phyloP scores from a whole-genome alignment of 805 yeast species.

The Candida oleophila region DNA sequence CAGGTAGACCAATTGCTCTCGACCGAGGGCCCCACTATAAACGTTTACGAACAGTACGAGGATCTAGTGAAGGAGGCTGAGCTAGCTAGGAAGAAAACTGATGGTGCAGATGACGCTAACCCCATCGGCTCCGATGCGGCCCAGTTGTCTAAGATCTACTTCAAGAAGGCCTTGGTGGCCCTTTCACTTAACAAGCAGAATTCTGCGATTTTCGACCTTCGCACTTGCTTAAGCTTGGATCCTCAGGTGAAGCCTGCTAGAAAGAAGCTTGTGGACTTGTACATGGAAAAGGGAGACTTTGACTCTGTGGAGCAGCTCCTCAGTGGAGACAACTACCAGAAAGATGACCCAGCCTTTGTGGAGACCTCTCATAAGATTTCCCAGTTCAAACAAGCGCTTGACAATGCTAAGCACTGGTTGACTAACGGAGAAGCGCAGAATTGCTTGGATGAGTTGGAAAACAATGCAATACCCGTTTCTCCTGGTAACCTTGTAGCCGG shows the following conservation, averaged over 20 bases:
- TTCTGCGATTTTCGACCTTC: constrained; percentile 53
- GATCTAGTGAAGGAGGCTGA: constrained; percentile 16
- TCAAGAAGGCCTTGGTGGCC: constrained; percentile 62
- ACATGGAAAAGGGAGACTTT: constrained; percentile 53
- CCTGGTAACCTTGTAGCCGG: constrained; percentile 43
- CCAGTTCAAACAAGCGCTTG: constrained; percentile 10
- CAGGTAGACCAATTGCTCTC: constrained; percentile 19
- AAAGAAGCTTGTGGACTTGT: constrained; percentile 46
- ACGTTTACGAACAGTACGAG: constrained; percentile 26
- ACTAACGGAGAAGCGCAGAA: constrained; percentile 16
- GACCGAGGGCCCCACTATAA: constrained; percentile 29
- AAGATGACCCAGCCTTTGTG: constrained; percentile 7
- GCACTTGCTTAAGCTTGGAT: constrained; percentile 43
- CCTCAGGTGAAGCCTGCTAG: constrained; percentile 48
- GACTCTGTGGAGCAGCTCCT: constrained; percentile 22
- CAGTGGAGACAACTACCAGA: background rate
- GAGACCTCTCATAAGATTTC: background rate
- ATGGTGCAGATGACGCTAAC: background rate
- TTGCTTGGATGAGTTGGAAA: constrained; percentile 28
- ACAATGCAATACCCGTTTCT: constrained; percentile 28
- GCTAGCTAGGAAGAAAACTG: background rate
- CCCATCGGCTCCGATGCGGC: constrained; percentile 2
- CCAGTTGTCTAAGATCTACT: constrained; percentile 45
- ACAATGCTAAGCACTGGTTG: constrained; percentile 10
- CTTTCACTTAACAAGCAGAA: constrained; percentile 53